Base-by-base conservation (phyloP, 345 rosid species). In the Populus simonii region DNA sequence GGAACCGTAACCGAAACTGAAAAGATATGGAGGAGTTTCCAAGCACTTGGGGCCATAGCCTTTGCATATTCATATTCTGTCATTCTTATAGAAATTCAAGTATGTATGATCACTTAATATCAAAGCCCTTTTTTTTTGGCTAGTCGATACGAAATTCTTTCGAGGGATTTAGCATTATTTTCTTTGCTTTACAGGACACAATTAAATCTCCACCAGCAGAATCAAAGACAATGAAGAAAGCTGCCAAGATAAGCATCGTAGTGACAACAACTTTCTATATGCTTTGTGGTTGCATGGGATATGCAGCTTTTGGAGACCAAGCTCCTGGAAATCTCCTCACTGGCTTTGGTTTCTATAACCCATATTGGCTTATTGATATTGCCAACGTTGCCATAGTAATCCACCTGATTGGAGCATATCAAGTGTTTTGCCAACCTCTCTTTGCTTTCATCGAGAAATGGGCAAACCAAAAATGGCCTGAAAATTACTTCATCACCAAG, bases 131-230 rank as follows among this genome's bases (percentile, higher is more conserved):
- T 6, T 31, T 29, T 66, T 31, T 17, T 3, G 9, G 38, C 11
- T 2, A 7, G 2, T 13, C 68, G 16, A 29, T 66, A 2, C 31
- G 68, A 17, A 12, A 8, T 20, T 2, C 0, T 3, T 66, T 31
- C 2, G 4, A 29, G 35, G 5, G 31, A 66, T 33, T 66, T 35
- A 7, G 10, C 68, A 13, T 5, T 65, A 0, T 7, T 65, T 65
- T 13, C 1, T 17, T 16, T 66, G 3, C 65, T 0, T 2, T 7
- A 66, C 68, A 85, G 88, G 88, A 87, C 47, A 85, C 87, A 18
- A 67, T 87, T 27, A 84, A 79, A 85, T 85, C 86, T 10, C 87
- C 88, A 78, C 90, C 90, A 0, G 74, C 86, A 0, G 90, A 87
- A 73, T 79, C 88, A 0, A 82, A 79, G 74, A 87, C 87, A 36